A percentile compares a stretch with the other conserved stretches of the same genome.
Conservation (phyloP, 2,329 filamentous ascomycete genomes). For the Dactylellina haptotyla region DNA sequence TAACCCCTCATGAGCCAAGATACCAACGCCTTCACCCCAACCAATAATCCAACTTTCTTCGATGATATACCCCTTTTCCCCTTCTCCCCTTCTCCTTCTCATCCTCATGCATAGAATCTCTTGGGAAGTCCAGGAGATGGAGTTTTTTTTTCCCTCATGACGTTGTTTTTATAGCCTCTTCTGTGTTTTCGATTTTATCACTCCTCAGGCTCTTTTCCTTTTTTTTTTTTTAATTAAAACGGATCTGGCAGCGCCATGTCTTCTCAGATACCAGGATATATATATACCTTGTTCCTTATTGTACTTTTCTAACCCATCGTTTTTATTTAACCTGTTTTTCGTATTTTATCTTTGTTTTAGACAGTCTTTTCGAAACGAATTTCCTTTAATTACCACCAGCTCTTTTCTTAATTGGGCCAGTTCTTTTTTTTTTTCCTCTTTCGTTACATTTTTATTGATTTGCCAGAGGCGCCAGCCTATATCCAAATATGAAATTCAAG, state of each 20-base stretch:
- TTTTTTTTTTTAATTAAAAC: conserved; percentile 18
- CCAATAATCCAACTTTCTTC: conserved; percentile 4
- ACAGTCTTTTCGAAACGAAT: conserved; percentile 47
- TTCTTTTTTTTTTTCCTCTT: neutral
- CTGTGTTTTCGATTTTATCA: conserved; percentile 20
- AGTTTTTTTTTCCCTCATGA: conserved; percentile 45
- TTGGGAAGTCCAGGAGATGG: conserved; percentile 39
- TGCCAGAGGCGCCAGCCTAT: too few relatives aligned
- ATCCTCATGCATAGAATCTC: conserved; percentile 52
- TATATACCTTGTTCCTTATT: conserved; percentile 12
- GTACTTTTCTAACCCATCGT: conserved; percentile 12
- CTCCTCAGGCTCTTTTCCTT: neutral
- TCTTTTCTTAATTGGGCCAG: conserved; percentile 7
- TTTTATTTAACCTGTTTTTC: conserved; percentile 16
- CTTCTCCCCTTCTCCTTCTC: conserved; percentile 1
- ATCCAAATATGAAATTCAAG: conserved; percentile 9
- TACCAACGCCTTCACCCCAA: conserved; percentile 5
- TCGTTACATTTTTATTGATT: too few relatives aligned
- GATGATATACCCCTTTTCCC: conserved; percentile 43
- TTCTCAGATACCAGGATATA: conserved; percentile 53
- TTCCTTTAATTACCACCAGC: conserved; percentile 42
- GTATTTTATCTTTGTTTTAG: conserved; percentile 24
- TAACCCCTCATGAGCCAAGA: conserved; percentile 37
- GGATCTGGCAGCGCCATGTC: conserved; percentile 46
- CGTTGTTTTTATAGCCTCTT: conserved; percentile 28